Conservation (phyloP, 164 flowering plant species). For the Nymphaea thermarum region DNA sequence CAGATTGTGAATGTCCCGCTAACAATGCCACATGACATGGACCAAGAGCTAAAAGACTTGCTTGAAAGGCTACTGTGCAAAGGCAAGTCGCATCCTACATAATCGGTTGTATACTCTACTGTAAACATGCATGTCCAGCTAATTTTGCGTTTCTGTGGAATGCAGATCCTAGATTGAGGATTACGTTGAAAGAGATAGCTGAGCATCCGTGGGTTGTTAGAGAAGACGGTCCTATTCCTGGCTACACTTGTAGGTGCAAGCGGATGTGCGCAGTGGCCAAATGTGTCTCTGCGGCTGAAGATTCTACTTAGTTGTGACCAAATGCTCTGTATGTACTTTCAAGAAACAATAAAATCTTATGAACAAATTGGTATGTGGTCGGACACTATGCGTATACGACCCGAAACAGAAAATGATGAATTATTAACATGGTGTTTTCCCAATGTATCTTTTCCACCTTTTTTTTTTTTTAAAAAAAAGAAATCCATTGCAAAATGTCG, state of each 20-base stretch:
- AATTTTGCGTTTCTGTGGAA: background rate
- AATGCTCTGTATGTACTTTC: too few relatives aligned
- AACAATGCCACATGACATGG: constrained; percentile 36
- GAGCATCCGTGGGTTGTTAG: constrained; percentile 69
- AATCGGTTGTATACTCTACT: background rate
- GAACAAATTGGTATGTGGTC: too few relatives aligned
- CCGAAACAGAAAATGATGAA: too few relatives aligned
- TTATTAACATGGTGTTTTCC: too few relatives aligned
- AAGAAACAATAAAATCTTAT: too few relatives aligned
- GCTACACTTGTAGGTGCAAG: constrained; percentile 69
- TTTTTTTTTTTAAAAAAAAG: too few relatives aligned
- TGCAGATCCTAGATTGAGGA: constrained; percentile 61
- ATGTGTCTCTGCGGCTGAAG: too few relatives aligned
- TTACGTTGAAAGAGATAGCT: constrained; percentile 48
- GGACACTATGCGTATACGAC: too few relatives aligned
- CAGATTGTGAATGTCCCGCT: constrained; percentile 76
- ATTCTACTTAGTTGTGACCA: too few relatives aligned
- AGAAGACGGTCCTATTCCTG: constrained; percentile 61
- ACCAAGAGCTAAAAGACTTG: constrained; percentile 48
- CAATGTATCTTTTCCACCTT: too few relatives aligned
- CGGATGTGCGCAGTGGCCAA: background rate
- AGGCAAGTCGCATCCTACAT: constrained; percentile 29
- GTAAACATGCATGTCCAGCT: too few relatives aligned
- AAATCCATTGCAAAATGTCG: too few relatives aligned
- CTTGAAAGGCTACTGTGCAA: constrained; percentile 77